Base-by-base conservation (phyloP, 345 rosid species). In the Lepidium africanum region DNA sequence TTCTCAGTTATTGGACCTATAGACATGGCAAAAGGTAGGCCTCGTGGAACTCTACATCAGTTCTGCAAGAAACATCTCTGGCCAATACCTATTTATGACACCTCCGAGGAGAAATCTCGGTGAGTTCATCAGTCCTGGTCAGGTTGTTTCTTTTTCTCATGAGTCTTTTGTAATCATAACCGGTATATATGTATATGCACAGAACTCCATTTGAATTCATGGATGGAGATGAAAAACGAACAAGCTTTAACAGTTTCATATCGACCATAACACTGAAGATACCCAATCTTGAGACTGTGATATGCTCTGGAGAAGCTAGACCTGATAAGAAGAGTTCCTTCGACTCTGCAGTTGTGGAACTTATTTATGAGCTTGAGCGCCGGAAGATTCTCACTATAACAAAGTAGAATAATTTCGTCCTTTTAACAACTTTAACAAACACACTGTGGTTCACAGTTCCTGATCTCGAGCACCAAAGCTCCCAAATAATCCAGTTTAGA, bases 291-390 rank as follows among this genome's bases (percentile, higher is more conserved):
- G 91, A 92, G n/a, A 40, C 30, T 25, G 69, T 86, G 30, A 75
- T 76, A 70, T 83, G 82, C 65, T 46, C 67, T 0, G 96, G 99
- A 38, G 87, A 83, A 19, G 77, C 83, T 17, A 87, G 78, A 72
- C 82, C 93, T 9, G 95, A 94, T 73, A 94, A 94, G 87, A 91
- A 89, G 72, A 81, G 88, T 43, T 87, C 97, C 0, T 85, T 27
- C 0, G 99, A 91, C 77, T 86, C 92, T 11, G 99, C 99, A 13
- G 87, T 89, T 5, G 70, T 87, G 4, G 49, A 63, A 17, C 41
- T 88, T 76, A 85, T 94, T 36, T 41, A 80, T 3, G 84, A 84
- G 77, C 92, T 94, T 32, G 70, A 82, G 77, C 67, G 69, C n/a
- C 79, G 50, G 46, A 86, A 90, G 32, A 74, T 66, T 54, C 27